A percentile compares a stretch with the other conserved stretches of the same genome.
phyloP scores from a whole-genome alignment of 2,329 filamentous ascomycete species.

The Diaporthe sp. region DNA sequence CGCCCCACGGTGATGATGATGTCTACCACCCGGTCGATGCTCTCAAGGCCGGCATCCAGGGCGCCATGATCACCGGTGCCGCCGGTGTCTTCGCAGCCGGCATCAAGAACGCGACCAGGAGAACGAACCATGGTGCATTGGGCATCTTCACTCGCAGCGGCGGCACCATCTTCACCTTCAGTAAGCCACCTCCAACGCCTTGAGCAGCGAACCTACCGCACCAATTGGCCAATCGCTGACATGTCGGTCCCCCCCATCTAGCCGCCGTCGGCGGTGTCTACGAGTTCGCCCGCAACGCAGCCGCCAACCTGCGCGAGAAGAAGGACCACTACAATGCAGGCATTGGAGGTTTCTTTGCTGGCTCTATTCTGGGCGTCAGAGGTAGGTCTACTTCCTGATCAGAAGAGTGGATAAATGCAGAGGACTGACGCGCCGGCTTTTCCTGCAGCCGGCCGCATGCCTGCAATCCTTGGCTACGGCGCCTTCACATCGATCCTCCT shows the following conservation, averaged over 20 bases:
- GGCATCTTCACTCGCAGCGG: slow-evolving; percentile 86
- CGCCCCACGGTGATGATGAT: slow-evolving; percentile 49
- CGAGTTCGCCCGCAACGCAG: slow-evolving; percentile 80
- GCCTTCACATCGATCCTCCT: slow-evolving; percentile 68
- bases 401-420: slow-evolving; percentile 7
- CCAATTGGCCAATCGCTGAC: slow-evolving; percentile 34
- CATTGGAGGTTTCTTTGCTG: slow-evolving; percentile 82
- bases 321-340: slow-evolving; percentile 83
- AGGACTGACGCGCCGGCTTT: slow-evolving; percentile 28
- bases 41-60: slow-evolving; percentile 66
- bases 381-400: slow-evolving; percentile 66
- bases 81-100: slow-evolving; percentile 67
- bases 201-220: not conserved
- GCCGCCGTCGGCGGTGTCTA: slow-evolving; percentile 82
- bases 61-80: slow-evolving; percentile 67
- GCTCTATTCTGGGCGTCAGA: slow-evolving; percentile 78
- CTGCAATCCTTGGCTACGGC: slow-evolving; percentile 78
- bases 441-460: slow-evolving; percentile 72
- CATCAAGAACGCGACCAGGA: slow-evolving; percentile 88
- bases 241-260: slow-evolving; percentile 51
- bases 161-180: slow-evolving; percentile 76
- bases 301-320: slow-evolving; percentile 88
- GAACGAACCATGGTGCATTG: slow-evolving; percentile 83
- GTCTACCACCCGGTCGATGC: slow-evolving; percentile 66
- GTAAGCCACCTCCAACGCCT: slow-evolving; percentile 57